These are phyloP conservation scores for Rostrohypoxylon terebratum DNA, from an alignment of 495 filamentous ascomycete genomes.

Conservation along the genomic window DNA sequence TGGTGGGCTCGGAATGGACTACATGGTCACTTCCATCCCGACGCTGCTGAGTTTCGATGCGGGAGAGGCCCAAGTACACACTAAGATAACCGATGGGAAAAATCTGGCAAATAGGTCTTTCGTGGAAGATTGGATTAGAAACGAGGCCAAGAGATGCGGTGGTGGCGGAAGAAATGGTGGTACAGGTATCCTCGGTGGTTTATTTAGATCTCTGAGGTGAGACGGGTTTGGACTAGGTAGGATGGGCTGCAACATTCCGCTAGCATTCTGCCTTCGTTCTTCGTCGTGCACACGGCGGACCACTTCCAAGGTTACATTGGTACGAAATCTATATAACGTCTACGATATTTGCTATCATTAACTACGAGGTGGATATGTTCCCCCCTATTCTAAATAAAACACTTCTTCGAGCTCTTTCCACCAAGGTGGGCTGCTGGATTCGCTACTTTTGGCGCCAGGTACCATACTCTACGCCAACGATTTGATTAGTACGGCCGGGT, in stretches of 20 bases:
- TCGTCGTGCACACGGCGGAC: not conserved
- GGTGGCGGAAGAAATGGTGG: conserved; percentile 59
- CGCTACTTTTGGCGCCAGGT: conserved; percentile 70
- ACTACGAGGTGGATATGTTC: not conserved
- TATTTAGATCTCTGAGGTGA: conserved; percentile 57
- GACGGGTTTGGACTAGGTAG: not conserved
- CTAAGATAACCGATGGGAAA: conserved; percentile 65
- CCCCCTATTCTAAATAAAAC: conserved; percentile 61
- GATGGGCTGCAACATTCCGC: not conserved
- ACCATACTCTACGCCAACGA: conserved; percentile 57
- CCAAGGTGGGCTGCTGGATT: conserved; percentile 72
- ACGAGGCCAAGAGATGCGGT: conserved; percentile 64
- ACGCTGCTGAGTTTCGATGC: conserved; percentile 75
- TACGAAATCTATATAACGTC: not conserved
- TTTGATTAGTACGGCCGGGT: not conserved
- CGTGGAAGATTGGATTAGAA: conserved; percentile 71
- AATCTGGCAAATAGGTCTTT: conserved; percentile 65
- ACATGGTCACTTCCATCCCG: conserved; percentile 73
- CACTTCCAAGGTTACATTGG: not conserved
- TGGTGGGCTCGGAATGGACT: conserved; percentile 65
- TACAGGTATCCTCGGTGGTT: conserved; percentile 51
- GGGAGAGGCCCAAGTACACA: conserved; percentile 67
- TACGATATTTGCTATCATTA: not conserved
- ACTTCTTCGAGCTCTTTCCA: conserved; percentile 80
- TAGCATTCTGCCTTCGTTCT: not conserved